Base-by-base conservation (phyloP, 768 basidiomycete species). In the Boletellus sp. region DNA sequence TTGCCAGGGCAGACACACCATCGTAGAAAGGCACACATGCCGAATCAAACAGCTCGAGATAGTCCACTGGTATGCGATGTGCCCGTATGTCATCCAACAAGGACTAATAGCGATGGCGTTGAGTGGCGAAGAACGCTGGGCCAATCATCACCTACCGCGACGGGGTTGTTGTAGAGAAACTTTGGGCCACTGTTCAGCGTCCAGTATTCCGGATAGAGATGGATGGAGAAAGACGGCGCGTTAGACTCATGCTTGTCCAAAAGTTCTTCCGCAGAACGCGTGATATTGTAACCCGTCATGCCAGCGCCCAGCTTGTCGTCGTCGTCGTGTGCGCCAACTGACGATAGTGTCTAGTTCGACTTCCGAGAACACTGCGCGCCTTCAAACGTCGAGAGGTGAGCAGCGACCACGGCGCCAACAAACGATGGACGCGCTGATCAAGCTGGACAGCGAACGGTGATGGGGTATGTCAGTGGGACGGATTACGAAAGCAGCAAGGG, bases 11-110 rank as follows among this genome's bases (percentile, higher is more conserved):
- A 28, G 11, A 70, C 75, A 23, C 51, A 89, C 90, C 90, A 64
- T 92, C 87, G 65, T 91, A 93, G 67, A 90, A 93, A 19, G 87
- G 87, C 4, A 90, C 77, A 49, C 75, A 76, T 4, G 82, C 80
- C 19, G 76, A 69, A 53, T 93, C 86, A 57, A 93, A 90, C 24
- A 90, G 69, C 52, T 90, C 87, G 12, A 91, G 73, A 63, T 89
- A 90, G 70, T 93, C 90, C 26, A 86, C 82, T 12, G 90, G 90
- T 74, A 93, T 91, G 41, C 89, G 77, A 57, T 87, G 81, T 8
- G 84, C 84, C 41, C 87, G 80, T 47, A 93, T 83, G 62, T 93
- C 90, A 60, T 93, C 90, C 35, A 93, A 74, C 7, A 93, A 68
- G 39, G 85, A 83, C 90, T 92, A 59, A 20, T 50, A 39, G 38